A percentile compares a stretch with the other conserved stretches of the same genome.
phyloP scores from a whole-genome alignment of 495 filamentous ascomycete species.

The Talaromyces wortmannii region DNA sequence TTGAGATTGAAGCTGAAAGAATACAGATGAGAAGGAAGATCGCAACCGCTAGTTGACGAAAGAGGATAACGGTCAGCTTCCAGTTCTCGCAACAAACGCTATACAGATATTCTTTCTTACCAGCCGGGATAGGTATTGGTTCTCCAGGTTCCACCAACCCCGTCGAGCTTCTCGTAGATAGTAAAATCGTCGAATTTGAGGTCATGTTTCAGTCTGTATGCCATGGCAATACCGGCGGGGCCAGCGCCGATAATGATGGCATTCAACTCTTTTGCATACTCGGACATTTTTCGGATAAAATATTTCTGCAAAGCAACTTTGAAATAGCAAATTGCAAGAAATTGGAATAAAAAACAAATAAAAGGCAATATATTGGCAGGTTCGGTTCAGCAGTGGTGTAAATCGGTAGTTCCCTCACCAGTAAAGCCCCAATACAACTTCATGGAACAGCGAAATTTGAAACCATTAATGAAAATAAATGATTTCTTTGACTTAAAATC shows the following conservation, averaged over 20 bases:
- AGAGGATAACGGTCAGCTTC: slow-evolving; percentile 62
- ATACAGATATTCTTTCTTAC: slow-evolving; percentile 3
- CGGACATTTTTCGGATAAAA: background rate
- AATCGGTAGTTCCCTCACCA: too few species aligned
- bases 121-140: slow-evolving; percentile 54
- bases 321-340: background rate
- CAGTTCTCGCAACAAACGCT: slow-evolving; percentile 33
- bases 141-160: slow-evolving; percentile 58
- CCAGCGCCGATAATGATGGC: slow-evolving; percentile 43
- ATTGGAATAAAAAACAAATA: background rate
- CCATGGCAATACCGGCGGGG: slow-evolving; percentile 53
- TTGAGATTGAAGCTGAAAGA: slow-evolving; percentile 51
- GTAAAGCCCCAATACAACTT: too few species aligned
- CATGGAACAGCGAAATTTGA: too few species aligned
- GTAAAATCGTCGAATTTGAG: slow-evolving; percentile 48
- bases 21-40: slow-evolving; percentile 43
- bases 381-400: too few species aligned
- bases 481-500: too few species aligned
- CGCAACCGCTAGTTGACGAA: slow-evolving; percentile 46
- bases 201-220: slow-evolving; percentile 43
- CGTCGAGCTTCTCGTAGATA: slow-evolving; percentile 48
- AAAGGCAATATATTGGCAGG: background rate
- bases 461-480: too few species aligned
- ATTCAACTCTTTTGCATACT: background rate
- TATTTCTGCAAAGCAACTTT: background rate